Evolutionary conservation across 768 basidiomycete genomes (phyloP), one percentile per base, ranked within the genome.

Genomic region (Mycena leptocephala): DNA sequence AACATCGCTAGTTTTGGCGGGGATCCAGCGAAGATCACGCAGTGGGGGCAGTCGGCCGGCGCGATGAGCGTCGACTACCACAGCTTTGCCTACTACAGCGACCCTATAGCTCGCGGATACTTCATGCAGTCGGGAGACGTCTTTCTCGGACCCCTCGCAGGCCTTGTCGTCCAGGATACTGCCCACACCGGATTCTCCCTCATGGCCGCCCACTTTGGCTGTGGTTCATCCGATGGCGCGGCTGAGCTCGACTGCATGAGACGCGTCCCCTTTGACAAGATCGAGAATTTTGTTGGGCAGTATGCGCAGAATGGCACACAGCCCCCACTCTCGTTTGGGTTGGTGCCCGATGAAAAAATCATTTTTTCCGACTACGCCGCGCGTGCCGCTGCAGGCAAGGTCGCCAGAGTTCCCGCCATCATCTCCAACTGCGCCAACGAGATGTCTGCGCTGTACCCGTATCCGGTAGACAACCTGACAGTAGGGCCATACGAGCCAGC

Each of bases 1-100:
- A 72, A 72, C 28, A 64, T 72, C 51, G 85, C 68, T 1, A 53
- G 62, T 26, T 86, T 85, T 53, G 85, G 85, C 6, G 85, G 85
- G 3, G 83, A 86, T 59, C 77, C 79, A 9, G 61, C 48, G 5
- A 77, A 78, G 56, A 77, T 80, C 58, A 82, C 82, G 4, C 76
- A 84, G n/a, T 74, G 79, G 76, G 80, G 80, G 5, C 71, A 79
- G 59, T 67, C 59, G 14, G 77, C 77, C 3, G 77, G 77, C 5
- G 26, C 71, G 20, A 14, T 46, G 3, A 58, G 39, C 33, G 43
- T 33, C 8, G 77, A 76, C 32, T 41, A 28, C 41, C 67, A 74
- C 48, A 39, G 39, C 20, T 71, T n/a, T 20, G 64, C 77, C 13
- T 78, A 28, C 28, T 55, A 74, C 64, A 46, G 37, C 24, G 77